These are phyloP conservation scores for Paraleonurus japonicus DNA, from an alignment of 257 asterid species.

Conservation along the genomic window DNA sequence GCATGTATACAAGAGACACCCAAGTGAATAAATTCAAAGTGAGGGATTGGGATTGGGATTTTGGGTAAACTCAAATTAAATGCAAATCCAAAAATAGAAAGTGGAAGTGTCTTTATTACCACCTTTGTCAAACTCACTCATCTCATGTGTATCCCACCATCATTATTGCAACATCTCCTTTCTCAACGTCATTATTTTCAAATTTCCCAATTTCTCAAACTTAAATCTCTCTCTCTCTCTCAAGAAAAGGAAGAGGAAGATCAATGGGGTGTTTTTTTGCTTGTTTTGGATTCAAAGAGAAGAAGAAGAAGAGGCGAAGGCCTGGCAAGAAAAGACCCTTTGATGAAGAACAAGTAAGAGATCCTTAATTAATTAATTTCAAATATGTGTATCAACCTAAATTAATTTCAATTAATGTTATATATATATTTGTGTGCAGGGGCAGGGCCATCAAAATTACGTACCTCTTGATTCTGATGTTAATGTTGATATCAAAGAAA, in stretches of 20 bases:
- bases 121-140: slow-evolving; percentile 4
- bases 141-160: slow-evolving; percentile 32
- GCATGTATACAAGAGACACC: too few relatives aligned
- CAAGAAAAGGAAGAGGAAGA: neutral
- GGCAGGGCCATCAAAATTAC: slow-evolving; percentile 56
- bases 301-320: slow-evolving; percentile 43
- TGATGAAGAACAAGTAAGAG: slow-evolving; percentile 39
- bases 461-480: slow-evolving; percentile 58
- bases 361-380: neutral
- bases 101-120: slow-evolving; percentile 13
- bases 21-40: too few relatives aligned
- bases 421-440: neutral
- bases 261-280: slow-evolving; percentile 74
- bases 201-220: slow-evolving; percentile 31
- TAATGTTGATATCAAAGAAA: slow-evolving; percentile 31
- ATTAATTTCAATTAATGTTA: neutral
- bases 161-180: slow-evolving; percentile 38
- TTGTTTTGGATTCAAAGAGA: slow-evolving; percentile 52
- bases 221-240: neutral
- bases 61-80: too few relatives aligned
- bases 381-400: neutral
- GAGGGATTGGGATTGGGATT: too few relatives aligned
- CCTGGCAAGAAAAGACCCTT: slow-evolving; percentile 30
- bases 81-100: neutral
- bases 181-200: slow-evolving; percentile 72